These are phyloP conservation scores for Podaxis carcinomalis DNA, from an alignment of 768 basidiomycete genomes.

Conservation along the genomic window DNA sequence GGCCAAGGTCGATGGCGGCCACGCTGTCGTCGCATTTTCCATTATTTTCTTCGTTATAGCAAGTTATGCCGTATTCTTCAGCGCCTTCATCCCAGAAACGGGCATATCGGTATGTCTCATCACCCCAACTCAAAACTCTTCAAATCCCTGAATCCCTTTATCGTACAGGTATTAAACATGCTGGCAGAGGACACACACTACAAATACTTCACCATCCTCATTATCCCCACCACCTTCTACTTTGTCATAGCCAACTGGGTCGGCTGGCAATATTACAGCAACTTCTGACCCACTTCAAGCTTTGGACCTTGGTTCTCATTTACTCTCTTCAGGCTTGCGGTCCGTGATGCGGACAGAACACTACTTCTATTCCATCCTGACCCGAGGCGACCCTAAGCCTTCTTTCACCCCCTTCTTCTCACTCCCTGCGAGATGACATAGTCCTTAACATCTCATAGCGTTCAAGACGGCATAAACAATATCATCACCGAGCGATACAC, in stretches of 20 bases:
- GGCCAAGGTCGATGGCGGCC: constrained; percentile 29
- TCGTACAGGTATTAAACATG: constrained; percentile 52
- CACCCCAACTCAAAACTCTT: neutral
- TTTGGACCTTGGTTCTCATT: too few species aligned
- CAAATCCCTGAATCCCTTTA: neutral
- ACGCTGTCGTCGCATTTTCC: constrained; percentile 43
- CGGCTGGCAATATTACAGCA: constrained; percentile 96
- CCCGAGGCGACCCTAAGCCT: neutral
- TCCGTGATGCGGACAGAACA: constrained; percentile 1
- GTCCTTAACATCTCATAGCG: too few species aligned
- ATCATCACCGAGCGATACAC: neutral
- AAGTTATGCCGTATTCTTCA: constrained; percentile 61
- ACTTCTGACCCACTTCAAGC: constrained; percentile 52
- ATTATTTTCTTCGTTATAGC: constrained; percentile 51
- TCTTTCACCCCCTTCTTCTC: neutral
- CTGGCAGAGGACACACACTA: constrained; percentile 78
- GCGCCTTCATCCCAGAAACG: constrained; percentile 54
- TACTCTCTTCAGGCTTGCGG: neutral
- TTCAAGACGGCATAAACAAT: neutral
- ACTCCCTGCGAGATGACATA: neutral
- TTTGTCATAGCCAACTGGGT: constrained; percentile 99
- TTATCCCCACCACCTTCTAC: constrained; percentile 79
- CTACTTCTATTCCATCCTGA: neutral
- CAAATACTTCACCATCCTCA: constrained; percentile 79
- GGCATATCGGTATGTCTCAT: constrained; percentile 43